phyloP scores from a whole-genome alignment of 768 basidiomycete species.

The Amanita exitialis region DNA sequence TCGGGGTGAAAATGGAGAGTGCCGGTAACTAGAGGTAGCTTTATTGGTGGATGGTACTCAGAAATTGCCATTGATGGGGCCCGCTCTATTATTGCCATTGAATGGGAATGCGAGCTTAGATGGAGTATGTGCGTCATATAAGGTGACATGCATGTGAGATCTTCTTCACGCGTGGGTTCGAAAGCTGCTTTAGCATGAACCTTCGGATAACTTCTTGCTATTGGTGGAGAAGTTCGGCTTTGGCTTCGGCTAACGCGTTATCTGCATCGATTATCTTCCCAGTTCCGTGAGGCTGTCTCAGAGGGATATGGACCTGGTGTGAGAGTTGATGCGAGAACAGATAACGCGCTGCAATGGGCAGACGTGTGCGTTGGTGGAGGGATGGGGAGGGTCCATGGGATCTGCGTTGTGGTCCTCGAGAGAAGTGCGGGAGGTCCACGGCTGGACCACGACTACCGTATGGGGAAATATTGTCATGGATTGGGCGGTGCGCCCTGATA shows the following conservation, averaged over 20 bases:
- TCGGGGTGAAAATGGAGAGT: background rate
- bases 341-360: background rate
- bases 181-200: background rate
- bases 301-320: background rate
- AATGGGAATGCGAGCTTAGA: background rate
- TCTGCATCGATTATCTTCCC: background rate
- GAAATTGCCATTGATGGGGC: no score
- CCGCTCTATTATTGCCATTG: constrained; percentile 3
- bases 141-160: background rate
- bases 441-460: background rate
- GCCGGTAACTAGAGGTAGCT: background rate
- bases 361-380: background rate
- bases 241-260: background rate
- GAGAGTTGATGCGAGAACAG: background rate
- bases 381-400: background rate
- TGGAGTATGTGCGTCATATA: background rate
- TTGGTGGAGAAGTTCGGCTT: background rate
- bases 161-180: background rate
- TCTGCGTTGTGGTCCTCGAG: background rate
- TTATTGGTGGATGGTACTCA: background rate
- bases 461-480: background rate
- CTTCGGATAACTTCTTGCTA: background rate
- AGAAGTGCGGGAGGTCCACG: background rate
- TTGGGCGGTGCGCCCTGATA: no score
- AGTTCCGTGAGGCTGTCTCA: no score